Evolutionary conservation across 768 basidiomycete genomes (phyloP).

Genomic region (Candolleomyces eurysporus): DNA sequence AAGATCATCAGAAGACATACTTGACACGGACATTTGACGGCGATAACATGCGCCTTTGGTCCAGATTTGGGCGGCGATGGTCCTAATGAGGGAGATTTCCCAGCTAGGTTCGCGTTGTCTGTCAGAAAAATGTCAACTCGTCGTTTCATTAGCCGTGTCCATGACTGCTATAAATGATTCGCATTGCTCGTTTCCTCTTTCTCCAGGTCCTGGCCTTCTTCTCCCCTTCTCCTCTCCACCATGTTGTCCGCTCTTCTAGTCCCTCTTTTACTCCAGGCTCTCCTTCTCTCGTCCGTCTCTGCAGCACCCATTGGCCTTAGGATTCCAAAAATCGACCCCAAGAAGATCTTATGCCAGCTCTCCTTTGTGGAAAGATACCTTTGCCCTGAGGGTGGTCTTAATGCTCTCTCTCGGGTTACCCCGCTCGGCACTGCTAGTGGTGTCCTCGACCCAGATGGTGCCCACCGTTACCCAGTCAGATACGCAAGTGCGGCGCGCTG

Average conservation of each 20-base stretch:
- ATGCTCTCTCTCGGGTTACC: constrained; percentile 34
- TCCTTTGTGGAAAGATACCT: constrained; percentile 40
- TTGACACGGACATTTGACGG: constrained; percentile 11
- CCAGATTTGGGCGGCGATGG: constrained; percentile 14
- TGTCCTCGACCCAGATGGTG: constrained; percentile 44
- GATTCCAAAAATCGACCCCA: constrained; percentile 36
- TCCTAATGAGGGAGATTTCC: constrained; percentile 16
- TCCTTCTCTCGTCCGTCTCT: constrained; percentile 27
- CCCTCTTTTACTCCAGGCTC: constrained; percentile 30
- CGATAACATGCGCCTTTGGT: background rate
- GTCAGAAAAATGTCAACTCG: background rate
- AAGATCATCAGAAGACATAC: constrained; percentile 16
- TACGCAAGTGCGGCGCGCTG: constrained; percentile 67
- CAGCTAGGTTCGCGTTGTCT: constrained; percentile 10
- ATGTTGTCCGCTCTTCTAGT: constrained; percentile 31
- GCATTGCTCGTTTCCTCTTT: constrained; percentile 6
- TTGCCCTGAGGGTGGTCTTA: constrained; percentile 37
- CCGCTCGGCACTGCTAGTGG: constrained; percentile 59
- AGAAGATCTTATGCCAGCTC: constrained; percentile 45
- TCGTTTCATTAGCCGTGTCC: background rate
- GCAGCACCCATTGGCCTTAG: constrained; percentile 32
- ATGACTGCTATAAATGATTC: constrained; percentile 4
- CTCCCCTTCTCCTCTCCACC: constrained; percentile 21
- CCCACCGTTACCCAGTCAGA: constrained; percentile 58
- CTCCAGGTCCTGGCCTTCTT: constrained; percentile 11